A percentile compares a stretch with the other conserved stretches of the same genome.
phyloP scores from a whole-genome alignment of 2,329 filamentous ascomycete species.

The Blastomyces parvus region DNA sequence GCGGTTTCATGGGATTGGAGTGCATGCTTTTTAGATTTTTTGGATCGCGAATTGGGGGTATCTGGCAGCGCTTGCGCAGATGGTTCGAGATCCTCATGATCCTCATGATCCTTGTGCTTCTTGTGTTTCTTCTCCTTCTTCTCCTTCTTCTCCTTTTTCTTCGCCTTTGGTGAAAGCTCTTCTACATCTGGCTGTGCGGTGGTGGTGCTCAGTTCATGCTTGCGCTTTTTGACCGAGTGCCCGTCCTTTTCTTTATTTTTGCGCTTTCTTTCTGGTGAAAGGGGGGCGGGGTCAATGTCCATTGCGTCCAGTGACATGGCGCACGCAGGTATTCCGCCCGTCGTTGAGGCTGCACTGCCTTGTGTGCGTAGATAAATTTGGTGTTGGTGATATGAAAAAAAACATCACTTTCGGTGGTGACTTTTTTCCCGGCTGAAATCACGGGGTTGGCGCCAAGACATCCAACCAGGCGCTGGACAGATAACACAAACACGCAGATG shows the following conservation, averaged over 20 bases:
- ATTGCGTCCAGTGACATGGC: slow-evolving; percentile 33
- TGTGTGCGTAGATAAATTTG: not conserved
- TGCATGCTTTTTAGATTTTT: slow-evolving; percentile 12
- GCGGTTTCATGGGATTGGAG: slow-evolving; percentile 7
- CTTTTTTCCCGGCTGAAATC: not conserved
- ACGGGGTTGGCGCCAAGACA: not conserved
- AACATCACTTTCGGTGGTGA: not conserved
- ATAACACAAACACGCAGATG: not conserved
- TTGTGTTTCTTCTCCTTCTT: slow-evolving; percentile 18
- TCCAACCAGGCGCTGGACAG: not conserved
- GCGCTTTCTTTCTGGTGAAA: slow-evolving; percentile 26
- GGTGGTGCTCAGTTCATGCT: slow-evolving; percentile 26
- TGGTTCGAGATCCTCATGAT: not conserved
- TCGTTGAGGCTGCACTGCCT: not conserved
- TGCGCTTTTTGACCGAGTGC: slow-evolving; percentile 38
- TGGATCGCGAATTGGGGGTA: not conserved
- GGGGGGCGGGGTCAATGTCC: slow-evolving; percentile 28
- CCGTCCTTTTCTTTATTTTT: slow-evolving; percentile 39
- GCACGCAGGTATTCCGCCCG: slow-evolving; percentile 4
- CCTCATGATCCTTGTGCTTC: not conserved
- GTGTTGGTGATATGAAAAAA: not conserved
- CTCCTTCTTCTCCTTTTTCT: slow-evolving; percentile 27
- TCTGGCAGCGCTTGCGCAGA: not conserved
- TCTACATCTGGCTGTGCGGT: slow-evolving; percentile 13
- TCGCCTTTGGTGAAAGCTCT: slow-evolving; percentile 20